Evolutionary conservation across 177 flowering plant species (phyloP).

Genomic region (Tripterygium wilfordii): DNA sequence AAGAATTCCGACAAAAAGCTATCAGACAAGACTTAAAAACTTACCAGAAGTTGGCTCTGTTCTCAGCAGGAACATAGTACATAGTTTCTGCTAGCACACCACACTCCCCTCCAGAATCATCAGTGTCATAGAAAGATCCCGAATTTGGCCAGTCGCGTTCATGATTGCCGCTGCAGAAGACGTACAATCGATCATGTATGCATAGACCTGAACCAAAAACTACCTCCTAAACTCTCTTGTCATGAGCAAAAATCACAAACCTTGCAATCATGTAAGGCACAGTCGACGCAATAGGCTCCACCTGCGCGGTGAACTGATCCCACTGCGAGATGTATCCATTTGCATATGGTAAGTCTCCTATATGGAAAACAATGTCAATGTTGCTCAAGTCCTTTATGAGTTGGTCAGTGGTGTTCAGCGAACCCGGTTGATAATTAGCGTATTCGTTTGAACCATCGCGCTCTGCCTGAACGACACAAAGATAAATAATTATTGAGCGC

Average conservation of each 20-base stretch:
- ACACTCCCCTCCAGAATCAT: conserved; percentile 88
- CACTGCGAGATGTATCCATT: conserved; percentile 92
- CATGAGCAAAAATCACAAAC: conserved; percentile 21
- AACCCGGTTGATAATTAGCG: conserved; percentile 73
- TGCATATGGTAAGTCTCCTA: conserved; percentile 76
- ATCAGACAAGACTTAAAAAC: not conserved
- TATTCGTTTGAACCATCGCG: conserved; percentile 94
- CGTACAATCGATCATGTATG: not conserved
- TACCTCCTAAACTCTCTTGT: not conserved
- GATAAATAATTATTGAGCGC: no score
- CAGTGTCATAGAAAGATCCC: conserved; percentile 62
- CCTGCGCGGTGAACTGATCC: conserved; percentile 91
- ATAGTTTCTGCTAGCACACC: conserved; percentile 83
- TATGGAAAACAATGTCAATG: conserved; percentile 83
- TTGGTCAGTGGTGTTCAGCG: conserved; percentile 81
- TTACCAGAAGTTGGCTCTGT: conserved; percentile 85
- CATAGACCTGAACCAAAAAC: not conserved
- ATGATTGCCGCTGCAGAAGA: conserved; percentile 72
- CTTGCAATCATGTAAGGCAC: conserved; percentile 91
- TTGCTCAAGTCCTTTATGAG: conserved; percentile 62
- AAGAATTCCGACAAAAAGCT: no score
- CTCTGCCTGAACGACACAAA: conserved; percentile 69
- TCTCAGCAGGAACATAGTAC: conserved; percentile 83
- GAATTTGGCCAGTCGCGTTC: conserved; percentile 85
- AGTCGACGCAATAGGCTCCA: conserved; percentile 81